Percentiles rank a stretch among this genome's conserved stretches.
Evolutionary conservation across 2,329 filamentous ascomycete species (phyloP).

Genomic region (Dactylellina sp.): DNA sequence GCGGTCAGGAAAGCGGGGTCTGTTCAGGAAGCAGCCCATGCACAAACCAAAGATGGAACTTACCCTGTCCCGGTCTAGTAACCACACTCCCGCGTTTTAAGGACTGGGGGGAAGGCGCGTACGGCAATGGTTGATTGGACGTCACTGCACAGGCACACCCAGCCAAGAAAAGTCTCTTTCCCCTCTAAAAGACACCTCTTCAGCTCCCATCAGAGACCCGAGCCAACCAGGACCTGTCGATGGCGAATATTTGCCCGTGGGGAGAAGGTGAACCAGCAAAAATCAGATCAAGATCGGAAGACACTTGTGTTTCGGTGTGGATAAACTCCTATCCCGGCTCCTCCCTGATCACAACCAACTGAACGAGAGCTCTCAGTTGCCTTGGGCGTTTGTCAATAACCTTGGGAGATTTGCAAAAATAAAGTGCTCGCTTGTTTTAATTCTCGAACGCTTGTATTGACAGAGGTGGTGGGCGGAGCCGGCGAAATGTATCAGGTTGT

Average conservation of each 20-base stretch:
- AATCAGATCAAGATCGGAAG: conserved; percentile 58
- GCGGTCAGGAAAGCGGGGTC: conserved; percentile 51
- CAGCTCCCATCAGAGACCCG: conserved; percentile 37
- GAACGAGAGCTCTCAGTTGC: conserved; percentile 53
- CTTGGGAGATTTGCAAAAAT: conserved; percentile 46
- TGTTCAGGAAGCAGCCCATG: conserved; percentile 41
- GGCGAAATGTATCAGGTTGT: conserved; percentile 41
- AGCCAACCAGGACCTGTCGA: conserved; percentile 50
- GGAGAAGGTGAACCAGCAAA: conserved; percentile 49
- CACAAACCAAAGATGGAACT: conserved; percentile 52
- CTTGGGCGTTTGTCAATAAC: conserved; percentile 5
- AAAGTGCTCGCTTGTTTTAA: conserved; percentile 49
- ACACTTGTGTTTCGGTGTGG: conserved; percentile 39
- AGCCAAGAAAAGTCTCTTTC: conserved; percentile 47
- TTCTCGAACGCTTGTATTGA: conserved; percentile 48
- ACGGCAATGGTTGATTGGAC: conserved; percentile 49
- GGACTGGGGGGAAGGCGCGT: conserved; percentile 52
- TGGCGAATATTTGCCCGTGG: conserved; percentile 51
- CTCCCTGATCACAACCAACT: conserved; percentile 35
- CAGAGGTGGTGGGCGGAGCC: conserved; percentile 42
- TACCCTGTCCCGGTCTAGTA: conserved; percentile 55
- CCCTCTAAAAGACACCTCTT: conserved; percentile 19
- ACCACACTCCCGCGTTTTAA: conserved; percentile 57
- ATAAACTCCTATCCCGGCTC: conserved; percentile 34
- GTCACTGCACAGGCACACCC: conserved; percentile 51